Evolutionary conservation across 2,329 filamentous ascomycete genomes (phyloP), one percentile per base, ranked within the genome.

Genomic region (Metarhizium brunneum): DNA sequence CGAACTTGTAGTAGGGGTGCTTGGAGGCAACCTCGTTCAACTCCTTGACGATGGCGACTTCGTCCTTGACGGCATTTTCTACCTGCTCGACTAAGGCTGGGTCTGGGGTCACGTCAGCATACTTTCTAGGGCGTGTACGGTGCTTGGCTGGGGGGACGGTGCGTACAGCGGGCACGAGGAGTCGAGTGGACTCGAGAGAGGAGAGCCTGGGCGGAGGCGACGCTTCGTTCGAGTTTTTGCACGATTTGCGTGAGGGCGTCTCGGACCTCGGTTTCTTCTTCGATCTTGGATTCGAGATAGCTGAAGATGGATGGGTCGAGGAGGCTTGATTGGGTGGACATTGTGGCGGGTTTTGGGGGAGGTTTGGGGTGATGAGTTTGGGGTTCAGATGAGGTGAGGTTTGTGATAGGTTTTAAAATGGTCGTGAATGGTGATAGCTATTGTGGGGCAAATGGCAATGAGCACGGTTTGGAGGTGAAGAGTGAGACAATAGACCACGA

Each of bases 1-100:
- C 72, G 50, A 67, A 96, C 81, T 96, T 96, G 84, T 97, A 99
- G 78, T 97, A 99, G 0, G 94, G 92, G 65, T 95, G 87, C 68
- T 88, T 81, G 30, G 90, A 92, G 2, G 92, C 90, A 54, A 89
- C 81, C 54, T 79, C 73, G 58, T 83, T 81, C 48, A 99, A 82
- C 62, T 86, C 83, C 56, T 76, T 73, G 49, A 96, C 80, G 48
- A 86, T 87, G 50, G 83, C 76, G 55, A 88, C 80, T 69, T 95
- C 84, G 40, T 87, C 81, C 60, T 81, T 76, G 68, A 97, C 88
- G 56, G 75, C 76, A n/a, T 82, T 81, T 58, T 90, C 82, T 1
- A 90, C 85, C 61, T 88, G 81, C 11, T 80, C 75, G 47, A 96
- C 78, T 38, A 96, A 77, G 4, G 79, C 73, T 36, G 80, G 74